A percentile compares a stretch with the other conserved stretches of the same genome.
Evolutionary conservation across 257 asterid genomes (phyloP).

Genomic region (Paulownia fortunei): DNA sequence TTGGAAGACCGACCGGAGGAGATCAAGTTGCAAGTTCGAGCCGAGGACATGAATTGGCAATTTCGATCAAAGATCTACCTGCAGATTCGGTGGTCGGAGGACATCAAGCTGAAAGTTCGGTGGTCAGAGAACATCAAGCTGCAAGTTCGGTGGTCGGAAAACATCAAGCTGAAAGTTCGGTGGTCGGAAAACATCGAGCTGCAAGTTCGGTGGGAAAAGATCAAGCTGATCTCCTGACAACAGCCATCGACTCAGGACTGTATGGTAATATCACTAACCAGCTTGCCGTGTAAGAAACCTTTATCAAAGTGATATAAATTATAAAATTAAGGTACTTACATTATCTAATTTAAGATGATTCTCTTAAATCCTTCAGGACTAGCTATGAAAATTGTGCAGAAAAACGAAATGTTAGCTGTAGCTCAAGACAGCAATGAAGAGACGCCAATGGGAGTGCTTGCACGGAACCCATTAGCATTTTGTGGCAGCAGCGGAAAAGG

Average conservation of each 20-base stretch:
- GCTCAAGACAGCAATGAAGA: constrained; percentile 16
- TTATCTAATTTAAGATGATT: too few relatives aligned
- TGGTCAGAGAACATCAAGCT: too few relatives aligned
- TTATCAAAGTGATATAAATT: too few relatives aligned
- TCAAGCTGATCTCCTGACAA: constrained; percentile 34
- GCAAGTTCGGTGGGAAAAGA: too few relatives aligned
- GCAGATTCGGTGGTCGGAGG: too few relatives aligned
- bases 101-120: too few relatives aligned
- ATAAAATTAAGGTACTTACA: too few relatives aligned
- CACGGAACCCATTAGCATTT: constrained; percentile 37
- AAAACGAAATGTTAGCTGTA: constrained; percentile 15
- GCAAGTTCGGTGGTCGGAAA: too few relatives aligned
- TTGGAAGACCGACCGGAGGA: background rate
- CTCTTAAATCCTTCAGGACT: constrained; percentile 27
- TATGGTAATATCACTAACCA: constrained; percentile 36
- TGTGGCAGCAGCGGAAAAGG: background rate
- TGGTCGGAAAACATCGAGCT: too few relatives aligned
- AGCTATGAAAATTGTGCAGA: constrained; percentile 21
- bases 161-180: too few relatives aligned
- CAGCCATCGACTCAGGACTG: constrained; percentile 29
- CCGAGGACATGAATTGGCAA: too few relatives aligned
- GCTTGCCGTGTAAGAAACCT: background rate
- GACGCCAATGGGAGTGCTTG: constrained; percentile 41
- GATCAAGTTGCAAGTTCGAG: constrained; percentile 18
- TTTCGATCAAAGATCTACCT: too few relatives aligned